Base-by-base conservation (phyloP, 1,284 basidiomycete species). In the Coriolopsis trogii region DNA sequence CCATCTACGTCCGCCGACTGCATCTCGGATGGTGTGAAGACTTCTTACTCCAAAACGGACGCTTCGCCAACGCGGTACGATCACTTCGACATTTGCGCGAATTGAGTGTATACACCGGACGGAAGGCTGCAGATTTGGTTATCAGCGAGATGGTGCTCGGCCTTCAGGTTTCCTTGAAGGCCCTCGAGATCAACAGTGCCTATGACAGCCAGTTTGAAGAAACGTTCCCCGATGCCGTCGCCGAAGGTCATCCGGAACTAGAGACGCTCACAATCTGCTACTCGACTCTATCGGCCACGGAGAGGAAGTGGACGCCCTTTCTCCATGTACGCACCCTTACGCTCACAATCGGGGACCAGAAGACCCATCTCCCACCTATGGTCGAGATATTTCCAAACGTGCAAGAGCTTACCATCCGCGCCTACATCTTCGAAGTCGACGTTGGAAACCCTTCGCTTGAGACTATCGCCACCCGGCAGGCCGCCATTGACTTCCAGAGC, bases 301-400 rank as follows among this genome's bases (percentile, higher is more conserved):
- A 12, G 25, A 18, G 5, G 15, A 21, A 6, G 4, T 39, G 33
- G 21, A 20, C 13, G 1, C 23, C 46, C 7, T 46, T 51, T 21
- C 9, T 20, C 3, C 16, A 34, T 13, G 38, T 54, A 7, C 56
- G 46, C 33, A 18, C 8, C 6, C 56, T 58, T 6, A 29, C 20
- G 18, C 28, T 58, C 12, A 25, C 23, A 6, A 25, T 55, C 23
- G 39, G 41, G 7, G 41, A 40, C 13, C 6, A 20, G 1, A 9
- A 33, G 0, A 52, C 42, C 3, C 13, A 10, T 10, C 39, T 53
- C 13, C 38, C 10, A 1, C 46, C 42, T 5, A 8, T 57, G 29
- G 16, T 24, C 23, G 1, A 12, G 9, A 30, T 44, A n/a, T 57
- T 57, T 26, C 56, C 56, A 4, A 39, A 41, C 34, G 20, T 54